phyloP scores from a whole-genome alignment of 805 yeast genomes.

The Lipomyces chichibuensis region DNA sequence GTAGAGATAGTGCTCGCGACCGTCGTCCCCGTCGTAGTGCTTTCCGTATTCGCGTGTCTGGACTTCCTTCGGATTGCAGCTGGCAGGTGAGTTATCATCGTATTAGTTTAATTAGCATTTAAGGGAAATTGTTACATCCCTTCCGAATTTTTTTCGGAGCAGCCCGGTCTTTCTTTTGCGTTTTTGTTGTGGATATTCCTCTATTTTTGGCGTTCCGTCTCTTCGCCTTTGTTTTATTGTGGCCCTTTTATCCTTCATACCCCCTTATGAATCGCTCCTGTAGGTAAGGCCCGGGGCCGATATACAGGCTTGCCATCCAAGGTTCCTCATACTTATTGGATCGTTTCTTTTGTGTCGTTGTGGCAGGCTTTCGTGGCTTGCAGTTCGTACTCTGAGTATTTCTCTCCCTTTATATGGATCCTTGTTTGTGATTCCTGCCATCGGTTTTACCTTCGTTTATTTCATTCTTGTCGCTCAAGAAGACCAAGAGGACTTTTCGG shows the following conservation, averaged over 20 bases:
- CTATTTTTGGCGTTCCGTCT: not conserved
- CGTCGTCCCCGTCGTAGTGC: slow-evolving; percentile 37
- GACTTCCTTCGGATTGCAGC: slow-evolving; percentile 38
- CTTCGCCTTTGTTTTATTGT: not conserved
- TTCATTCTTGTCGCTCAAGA: slow-evolving; percentile 4
- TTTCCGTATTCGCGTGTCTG: slow-evolving; percentile 40
- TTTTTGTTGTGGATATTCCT: not conserved
- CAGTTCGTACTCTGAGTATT: not conserved
- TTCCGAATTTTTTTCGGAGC: not conserved
- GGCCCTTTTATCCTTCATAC: not conserved
- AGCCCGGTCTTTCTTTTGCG: slow-evolving; percentile 5
- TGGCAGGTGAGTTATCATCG: slow-evolving; percentile 40
- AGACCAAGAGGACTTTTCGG: slow-evolving; percentile 10
- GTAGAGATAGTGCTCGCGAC: slow-evolving; percentile 35
- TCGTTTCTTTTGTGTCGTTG: not conserved
- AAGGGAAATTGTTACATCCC: not conserved
- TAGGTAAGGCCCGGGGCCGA: not conserved
- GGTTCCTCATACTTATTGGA: not conserved
- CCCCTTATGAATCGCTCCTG: not conserved
- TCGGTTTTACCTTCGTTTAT: not conserved
- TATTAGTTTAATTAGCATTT: not conserved
- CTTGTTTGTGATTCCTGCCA: not conserved
- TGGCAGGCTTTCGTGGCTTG: not conserved
- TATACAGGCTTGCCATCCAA: not conserved
- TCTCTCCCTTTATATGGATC: not conserved